A percentile compares a stretch with the other conserved stretches of the same genome.
phyloP scores from a whole-genome alignment of 352 stramenopile genomes.

The Globisporangium cystogenes region DNA sequence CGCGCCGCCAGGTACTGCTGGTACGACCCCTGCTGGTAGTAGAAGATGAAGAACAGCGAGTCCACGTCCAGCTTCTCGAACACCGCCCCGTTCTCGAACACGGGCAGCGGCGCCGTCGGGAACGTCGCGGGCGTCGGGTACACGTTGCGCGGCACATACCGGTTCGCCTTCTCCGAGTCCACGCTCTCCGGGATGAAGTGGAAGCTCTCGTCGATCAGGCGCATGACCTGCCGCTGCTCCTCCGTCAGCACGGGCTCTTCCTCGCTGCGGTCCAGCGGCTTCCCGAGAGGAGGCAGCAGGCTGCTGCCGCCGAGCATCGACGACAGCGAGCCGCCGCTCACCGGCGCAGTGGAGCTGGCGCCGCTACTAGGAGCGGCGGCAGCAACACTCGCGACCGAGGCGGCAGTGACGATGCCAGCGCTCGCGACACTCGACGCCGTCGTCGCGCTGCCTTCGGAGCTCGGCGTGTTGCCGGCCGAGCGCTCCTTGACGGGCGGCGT shows the following conservation, averaged over 20 bases:
- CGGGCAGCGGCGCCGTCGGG: constrained; percentile 79
- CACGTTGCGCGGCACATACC: constrained; percentile 94
- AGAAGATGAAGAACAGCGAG: constrained; percentile 99
- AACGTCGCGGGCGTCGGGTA: constrained; percentile 92
- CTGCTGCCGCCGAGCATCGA: constrained; percentile 9
- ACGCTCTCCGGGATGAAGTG: constrained; percentile 85
- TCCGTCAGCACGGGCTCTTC: constrained; percentile 48
- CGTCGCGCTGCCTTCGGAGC: constrained; percentile 3
- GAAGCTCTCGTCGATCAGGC: constrained; percentile 88
- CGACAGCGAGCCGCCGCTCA: constrained; percentile 4
- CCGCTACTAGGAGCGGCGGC: background rate
- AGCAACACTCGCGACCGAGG: constrained; percentile 2
- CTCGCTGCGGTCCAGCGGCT: constrained; percentile 6
- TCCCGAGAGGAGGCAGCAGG: constrained; percentile 4
- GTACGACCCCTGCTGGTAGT: constrained; percentile 98
- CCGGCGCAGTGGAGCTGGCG: background rate
- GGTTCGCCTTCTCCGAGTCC: constrained; percentile 89
- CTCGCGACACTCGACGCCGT: background rate
- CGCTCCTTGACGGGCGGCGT: constrained; percentile 16
- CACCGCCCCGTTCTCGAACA: constrained; percentile 93
- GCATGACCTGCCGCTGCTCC: constrained; percentile 74
- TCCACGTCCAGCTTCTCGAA: constrained; percentile 98
- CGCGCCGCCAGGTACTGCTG: constrained; percentile 98
- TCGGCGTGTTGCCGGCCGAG: constrained; percentile 13
- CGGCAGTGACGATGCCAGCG: constrained; percentile 9